Percentiles rank a stretch among this genome's conserved stretches.
Evolutionary conservation across 1,139 yeast genomes (phyloP).

Genomic region (Fermentozyma sake): DNA sequence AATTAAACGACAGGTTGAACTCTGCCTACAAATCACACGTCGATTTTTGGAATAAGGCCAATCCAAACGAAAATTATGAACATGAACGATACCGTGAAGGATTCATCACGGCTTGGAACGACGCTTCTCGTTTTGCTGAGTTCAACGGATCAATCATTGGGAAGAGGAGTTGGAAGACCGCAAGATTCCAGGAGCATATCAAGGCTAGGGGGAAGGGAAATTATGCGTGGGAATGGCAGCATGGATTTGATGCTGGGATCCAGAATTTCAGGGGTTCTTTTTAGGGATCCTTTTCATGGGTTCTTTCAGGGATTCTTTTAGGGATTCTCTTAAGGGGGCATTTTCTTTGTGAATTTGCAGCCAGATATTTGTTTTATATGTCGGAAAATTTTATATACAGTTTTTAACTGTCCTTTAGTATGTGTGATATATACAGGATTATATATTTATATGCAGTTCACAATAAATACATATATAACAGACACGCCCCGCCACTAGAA

Average conservation of each 20-base stretch:
- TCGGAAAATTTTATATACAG: too few species aligned
- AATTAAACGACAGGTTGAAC: slow-evolving; percentile 38
- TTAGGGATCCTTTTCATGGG: too few species aligned
- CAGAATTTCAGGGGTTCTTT: too few species aligned
- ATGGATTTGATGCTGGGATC: slow-evolving; percentile 69
- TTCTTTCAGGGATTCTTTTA: too few species aligned
- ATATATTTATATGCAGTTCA: too few species aligned
- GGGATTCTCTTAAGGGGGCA: too few species aligned
- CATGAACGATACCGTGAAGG: slow-evolving; percentile 82
- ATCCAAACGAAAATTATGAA: slow-evolving; percentile 60
- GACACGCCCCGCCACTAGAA: too few species aligned
- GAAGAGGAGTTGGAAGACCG: slow-evolving; percentile 63
- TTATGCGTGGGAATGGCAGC: slow-evolving; percentile 82
- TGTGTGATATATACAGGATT: too few species aligned
- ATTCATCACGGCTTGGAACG: slow-evolving; percentile 69
- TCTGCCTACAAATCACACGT: slow-evolving; percentile 45
- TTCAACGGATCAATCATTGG: slow-evolving; percentile 73
- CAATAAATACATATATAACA: too few species aligned
- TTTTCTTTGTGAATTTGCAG: too few species aligned
- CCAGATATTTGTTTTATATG: too few species aligned
- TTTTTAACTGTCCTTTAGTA: too few species aligned
- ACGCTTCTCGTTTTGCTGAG: slow-evolving; percentile 60
- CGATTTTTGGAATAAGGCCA: slow-evolving; percentile 64
- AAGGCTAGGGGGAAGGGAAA: slow-evolving; percentile 50
- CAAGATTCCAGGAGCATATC: slow-evolving; percentile 52